phyloP scores from a whole-genome alignment of 495 filamentous ascomycete genomes.

The Hyaloscypha bicolor region DNA sequence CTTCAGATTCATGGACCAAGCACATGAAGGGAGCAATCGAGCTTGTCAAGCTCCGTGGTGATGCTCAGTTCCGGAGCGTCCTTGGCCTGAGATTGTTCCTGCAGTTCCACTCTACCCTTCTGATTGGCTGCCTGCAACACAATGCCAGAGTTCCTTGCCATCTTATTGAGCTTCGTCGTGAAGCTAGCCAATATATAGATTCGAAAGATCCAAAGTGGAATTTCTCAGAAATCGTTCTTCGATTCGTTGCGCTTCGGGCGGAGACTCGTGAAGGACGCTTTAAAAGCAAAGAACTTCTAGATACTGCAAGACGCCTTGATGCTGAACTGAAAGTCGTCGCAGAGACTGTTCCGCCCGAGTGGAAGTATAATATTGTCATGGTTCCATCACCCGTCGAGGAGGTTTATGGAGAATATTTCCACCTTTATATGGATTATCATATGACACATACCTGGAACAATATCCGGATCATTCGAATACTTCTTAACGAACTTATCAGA shows the following conservation, averaged over 20 bases:
- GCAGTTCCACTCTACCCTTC: background rate
- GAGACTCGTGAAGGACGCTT: background rate
- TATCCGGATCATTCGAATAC: constrained; percentile 1
- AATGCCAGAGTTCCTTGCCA: background rate
- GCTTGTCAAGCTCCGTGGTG: no score
- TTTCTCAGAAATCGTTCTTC: background rate
- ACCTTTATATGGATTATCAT: background rate
- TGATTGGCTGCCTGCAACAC: constrained; percentile 4
- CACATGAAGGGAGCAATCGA: background rate
- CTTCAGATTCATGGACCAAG: constrained; percentile 3
- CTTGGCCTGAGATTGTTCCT: constrained; percentile 5
- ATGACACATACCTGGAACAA: constrained; percentile 7
- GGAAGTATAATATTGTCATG: no score
- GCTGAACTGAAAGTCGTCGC: no score
- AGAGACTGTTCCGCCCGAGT: no score
- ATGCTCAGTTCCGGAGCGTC: background rate
- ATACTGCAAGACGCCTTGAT: no score
- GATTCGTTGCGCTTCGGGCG: background rate
- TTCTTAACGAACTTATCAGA: background rate
- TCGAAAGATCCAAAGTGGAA: background rate
- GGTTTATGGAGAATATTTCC: constrained; percentile 2
- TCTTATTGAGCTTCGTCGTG: background rate
- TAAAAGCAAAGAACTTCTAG: no score
- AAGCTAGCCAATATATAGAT: constrained; percentile 3
- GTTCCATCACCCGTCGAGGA: background rate